Percentiles rank a stretch among this genome's conserved stretches.
Conservation (phyloP, 768 basidiomycete species). For the Mycena epipterygia region DNA sequence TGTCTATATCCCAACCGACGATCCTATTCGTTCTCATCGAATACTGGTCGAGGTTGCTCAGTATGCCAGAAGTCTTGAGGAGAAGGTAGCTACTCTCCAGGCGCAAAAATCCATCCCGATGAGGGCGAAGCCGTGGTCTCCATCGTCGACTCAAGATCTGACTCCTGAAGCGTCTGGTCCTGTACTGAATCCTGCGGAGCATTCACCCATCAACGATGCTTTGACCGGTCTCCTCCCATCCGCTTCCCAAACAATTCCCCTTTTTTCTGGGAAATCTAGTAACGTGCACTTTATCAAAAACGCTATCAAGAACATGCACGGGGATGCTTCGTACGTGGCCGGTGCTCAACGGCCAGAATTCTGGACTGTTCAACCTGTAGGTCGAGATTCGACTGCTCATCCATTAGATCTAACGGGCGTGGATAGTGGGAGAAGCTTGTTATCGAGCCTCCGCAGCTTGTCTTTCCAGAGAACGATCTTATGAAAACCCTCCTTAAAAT, state of each 20-base stretch:
- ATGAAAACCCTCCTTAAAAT: constrained; percentile 63
- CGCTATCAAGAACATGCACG: constrained; percentile 12
- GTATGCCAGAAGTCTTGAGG: no score
- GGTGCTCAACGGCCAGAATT: constrained; percentile 34
- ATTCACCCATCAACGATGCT: constrained; percentile 18
- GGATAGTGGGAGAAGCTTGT: constrained; percentile 54
- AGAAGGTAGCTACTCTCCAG: constrained; percentile 6
- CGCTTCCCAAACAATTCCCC: not conserved
- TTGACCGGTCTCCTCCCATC: not conserved
- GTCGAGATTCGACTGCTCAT: not conserved
- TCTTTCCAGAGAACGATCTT: constrained; percentile 65
- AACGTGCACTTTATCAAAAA: constrained; percentile 3
- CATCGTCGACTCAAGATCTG: not conserved
- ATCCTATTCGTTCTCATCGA: not conserved
- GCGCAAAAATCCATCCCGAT: not conserved
- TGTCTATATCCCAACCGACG: constrained; percentile 17
- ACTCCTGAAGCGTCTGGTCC: not conserved
- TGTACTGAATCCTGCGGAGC: not conserved
- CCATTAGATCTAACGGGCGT: not conserved
- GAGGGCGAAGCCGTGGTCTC: no score
- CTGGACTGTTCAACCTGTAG: constrained; percentile 26
- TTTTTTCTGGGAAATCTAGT: constrained; percentile 13
- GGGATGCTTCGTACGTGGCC: not conserved
- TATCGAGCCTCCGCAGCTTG: constrained; percentile 38
- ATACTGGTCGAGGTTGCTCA: constrained; percentile 22